phyloP scores from a whole-genome alignment of 108 stramenopile genomes.

The Epithemia pelagica region DNA sequence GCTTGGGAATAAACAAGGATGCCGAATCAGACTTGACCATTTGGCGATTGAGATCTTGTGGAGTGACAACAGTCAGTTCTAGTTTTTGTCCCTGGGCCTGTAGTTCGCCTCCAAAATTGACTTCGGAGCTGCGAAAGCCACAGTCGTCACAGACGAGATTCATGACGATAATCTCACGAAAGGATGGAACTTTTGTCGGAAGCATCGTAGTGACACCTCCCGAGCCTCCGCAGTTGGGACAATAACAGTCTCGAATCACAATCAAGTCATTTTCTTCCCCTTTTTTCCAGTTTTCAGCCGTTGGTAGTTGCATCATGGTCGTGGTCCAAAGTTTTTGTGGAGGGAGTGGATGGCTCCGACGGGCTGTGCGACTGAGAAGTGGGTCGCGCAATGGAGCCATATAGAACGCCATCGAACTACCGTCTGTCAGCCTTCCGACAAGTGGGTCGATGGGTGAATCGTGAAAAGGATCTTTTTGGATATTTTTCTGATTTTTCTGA shows the following conservation, averaged over 20 bases:
- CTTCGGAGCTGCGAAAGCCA: constrained; percentile 36
- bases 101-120: constrained; percentile 68
- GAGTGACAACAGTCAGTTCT: constrained; percentile 14
- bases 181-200: constrained; percentile 69
- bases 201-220: constrained; percentile 52
- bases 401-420: no score
- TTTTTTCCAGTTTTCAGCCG: background rate
- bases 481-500: no score
- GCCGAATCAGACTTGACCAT: constrained; percentile 78
- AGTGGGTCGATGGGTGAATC: no score
- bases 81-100: constrained; percentile 60
- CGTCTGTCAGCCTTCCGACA: no score
- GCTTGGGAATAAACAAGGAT: constrained; percentile 31
- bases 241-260: constrained; percentile 17
- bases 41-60: constrained; percentile 68
- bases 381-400: no score
- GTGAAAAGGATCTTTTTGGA: no score
- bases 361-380: no score
- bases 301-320: background rate
- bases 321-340: no score
- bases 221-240: constrained; percentile 25
- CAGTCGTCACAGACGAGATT: constrained; percentile 53
- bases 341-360: no score
- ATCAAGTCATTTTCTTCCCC: constrained; percentile 5
- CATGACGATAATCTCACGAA: constrained; percentile 76